Evolutionary conservation across 768 basidiomycete species (phyloP), one percentile per base, ranked within the genome.

Genomic region (Leucocoprinus birnbaumii): DNA sequence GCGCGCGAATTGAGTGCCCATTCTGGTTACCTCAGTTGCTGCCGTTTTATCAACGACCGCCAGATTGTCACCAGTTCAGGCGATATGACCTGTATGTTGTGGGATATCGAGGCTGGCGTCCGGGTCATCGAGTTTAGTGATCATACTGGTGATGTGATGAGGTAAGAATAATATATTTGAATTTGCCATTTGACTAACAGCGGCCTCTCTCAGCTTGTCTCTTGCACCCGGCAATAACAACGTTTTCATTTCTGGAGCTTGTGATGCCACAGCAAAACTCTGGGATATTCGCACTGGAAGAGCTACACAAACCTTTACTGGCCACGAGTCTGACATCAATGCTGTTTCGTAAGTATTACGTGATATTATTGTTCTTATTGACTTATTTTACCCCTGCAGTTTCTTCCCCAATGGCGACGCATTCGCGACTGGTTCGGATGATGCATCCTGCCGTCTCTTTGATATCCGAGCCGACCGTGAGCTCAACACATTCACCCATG

Each of bases 371-470:
- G 21, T 53, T 26, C 49, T 57, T 52, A 31, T 31, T 31, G 31
- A 38, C n/a, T 38, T 60, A 27, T n/a, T 40, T 42, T 52, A 50
- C 61, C 38, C 22, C 57, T 58, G n/a, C n/a, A 98, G 95, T 67
- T 99, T 98, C 75, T 99, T 98, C 91, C 96, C 96, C 37, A 98
- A 98, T 64, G 96, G 96, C 58, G 95, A 99, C 70, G 96, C 97
- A 0, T 98, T 99, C 71, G 96, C 95, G 21, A 98, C 96, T 18
- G 96, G 96, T 31, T 99, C 96, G 16, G 96, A 99, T 66, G 96
- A 99, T 72, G 97, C 96, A 10, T 98, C 97, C 44, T 98, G 96
- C 77, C 90, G 97, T 48, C 73, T 99, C 42, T 99, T 98, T 69
- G 96, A 99, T 71, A 94, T 99, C 60, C 88, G 96, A 52, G 96